Conservation (phyloP, 208 protist species). For the Angomonas ambiguus region DNA sequence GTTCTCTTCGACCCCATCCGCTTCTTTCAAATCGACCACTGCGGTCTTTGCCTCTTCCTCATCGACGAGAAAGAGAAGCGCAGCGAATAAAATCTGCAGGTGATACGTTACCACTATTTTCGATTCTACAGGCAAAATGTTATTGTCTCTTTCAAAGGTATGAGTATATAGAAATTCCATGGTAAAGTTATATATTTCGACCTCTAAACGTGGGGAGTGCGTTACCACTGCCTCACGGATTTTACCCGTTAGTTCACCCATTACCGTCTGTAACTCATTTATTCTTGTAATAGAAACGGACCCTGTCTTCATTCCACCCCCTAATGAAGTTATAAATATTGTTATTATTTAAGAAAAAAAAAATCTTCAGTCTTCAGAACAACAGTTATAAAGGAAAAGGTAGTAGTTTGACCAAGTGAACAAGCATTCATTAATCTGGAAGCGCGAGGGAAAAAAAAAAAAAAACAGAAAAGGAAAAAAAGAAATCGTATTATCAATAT, state of each 20-base stretch:
- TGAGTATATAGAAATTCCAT: neutral
- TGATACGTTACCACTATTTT: constrained; percentile 8
- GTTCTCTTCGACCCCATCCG: neutral
- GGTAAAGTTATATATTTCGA: neutral
- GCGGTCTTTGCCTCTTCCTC: neutral
- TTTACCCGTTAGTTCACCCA: neutral
- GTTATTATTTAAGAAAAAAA: constrained; percentile 1
- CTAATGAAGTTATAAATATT: too few species aligned
- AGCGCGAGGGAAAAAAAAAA: too few species aligned
- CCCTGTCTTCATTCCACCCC: neutral
- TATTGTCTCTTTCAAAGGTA: neutral
- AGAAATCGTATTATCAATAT: too few species aligned
- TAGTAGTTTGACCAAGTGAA: too few species aligned
- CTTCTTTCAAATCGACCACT: neutral
- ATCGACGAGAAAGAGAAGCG: constrained; percentile 19
- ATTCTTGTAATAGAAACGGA: neutral
- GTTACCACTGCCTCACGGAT: neutral
- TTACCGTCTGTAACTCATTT: neutral
- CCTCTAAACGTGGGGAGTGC: neutral
- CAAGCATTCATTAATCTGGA: too few species aligned
- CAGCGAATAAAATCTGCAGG: constrained; percentile 19
- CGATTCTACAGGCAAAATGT: neutral
- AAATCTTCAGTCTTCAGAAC: neutral
- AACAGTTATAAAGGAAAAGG: neutral
- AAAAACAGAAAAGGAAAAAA: too few species aligned